These are phyloP conservation scores for Mycosphaerella arachidis DNA, from an alignment of 2,329 filamentous ascomycete genomes.

Conservation along the genomic window DNA sequence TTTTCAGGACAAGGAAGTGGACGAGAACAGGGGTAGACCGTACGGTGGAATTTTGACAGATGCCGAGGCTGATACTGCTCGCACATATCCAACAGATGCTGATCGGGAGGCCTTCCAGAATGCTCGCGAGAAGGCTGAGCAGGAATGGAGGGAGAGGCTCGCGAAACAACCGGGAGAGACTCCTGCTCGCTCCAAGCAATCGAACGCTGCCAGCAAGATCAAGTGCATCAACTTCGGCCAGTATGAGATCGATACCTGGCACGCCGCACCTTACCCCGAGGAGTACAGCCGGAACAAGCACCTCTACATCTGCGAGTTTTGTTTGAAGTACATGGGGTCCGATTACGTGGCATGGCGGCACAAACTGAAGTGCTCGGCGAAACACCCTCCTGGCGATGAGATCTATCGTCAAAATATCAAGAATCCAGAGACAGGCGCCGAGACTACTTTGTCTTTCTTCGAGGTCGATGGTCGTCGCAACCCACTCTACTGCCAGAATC, in stretches of 20 bases:
- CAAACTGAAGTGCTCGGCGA: constrained; percentile 89
- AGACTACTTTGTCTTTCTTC: constrained; percentile 66
- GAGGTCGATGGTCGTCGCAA: constrained; percentile 97
- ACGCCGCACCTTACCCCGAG: constrained; percentile 94
- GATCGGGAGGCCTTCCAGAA: constrained; percentile 86
- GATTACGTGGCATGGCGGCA: constrained; percentile 98
- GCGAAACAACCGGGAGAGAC: constrained; percentile 60
- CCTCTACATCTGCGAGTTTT: constrained; percentile 99
- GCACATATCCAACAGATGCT: constrained; percentile 73
- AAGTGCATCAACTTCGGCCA: constrained; percentile 98
- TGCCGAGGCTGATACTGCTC: constrained; percentile 82
- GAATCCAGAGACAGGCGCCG: constrained; percentile 32
- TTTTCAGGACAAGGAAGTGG: constrained; percentile 81
- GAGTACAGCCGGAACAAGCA: constrained; percentile 96
- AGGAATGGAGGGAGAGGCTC: constrained; percentile 75
- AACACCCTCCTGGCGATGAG: constrained; percentile 94
- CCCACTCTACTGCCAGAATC: constrained; percentile 96
- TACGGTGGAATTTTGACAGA: constrained; percentile 92
- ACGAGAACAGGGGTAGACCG: constrained; percentile 86
- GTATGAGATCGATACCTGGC: constrained; percentile 98
- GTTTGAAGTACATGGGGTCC: constrained; percentile 98
- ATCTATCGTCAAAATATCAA: constrained; percentile 90
- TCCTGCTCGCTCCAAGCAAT: constrained; percentile 56
- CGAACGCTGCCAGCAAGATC: constrained; percentile 90
- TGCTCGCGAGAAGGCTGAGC: constrained; percentile 84